A percentile compares a stretch with the other conserved stretches of the same genome.
Evolutionary conservation across 1,284 basidiomycete genomes (phyloP).

Genomic region (Austroboletus novae-zelandiae): DNA sequence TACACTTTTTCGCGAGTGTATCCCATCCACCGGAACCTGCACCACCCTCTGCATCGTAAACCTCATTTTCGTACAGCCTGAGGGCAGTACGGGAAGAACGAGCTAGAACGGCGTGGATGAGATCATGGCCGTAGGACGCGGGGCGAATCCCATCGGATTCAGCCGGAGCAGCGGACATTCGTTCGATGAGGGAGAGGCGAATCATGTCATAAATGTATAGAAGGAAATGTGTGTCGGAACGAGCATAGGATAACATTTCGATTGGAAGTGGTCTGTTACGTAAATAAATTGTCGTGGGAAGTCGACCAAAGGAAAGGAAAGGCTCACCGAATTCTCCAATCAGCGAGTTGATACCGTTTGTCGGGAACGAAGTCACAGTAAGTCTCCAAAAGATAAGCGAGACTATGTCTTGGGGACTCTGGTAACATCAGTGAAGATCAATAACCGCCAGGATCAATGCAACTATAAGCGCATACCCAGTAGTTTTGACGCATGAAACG

Average conservation of each 20-base stretch:
- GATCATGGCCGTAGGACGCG: conserved; percentile 21
- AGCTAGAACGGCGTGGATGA: conserved; percentile 57
- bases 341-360: conserved; percentile 94
- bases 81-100: conserved; percentile 75
- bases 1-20: conserved; percentile 74
- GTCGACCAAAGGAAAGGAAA: background rate
- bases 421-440: conserved; percentile 6
- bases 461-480: conserved; percentile 51
- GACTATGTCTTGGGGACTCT: conserved; percentile 82
- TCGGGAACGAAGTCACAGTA: conserved; percentile 93
- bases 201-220: conserved; percentile 92
- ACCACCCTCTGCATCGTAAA: conserved; percentile 68
- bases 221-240: conserved; percentile 94
- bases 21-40: conserved; percentile 74
- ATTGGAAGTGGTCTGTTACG: conserved; percentile 70
- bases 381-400: conserved; percentile 83
- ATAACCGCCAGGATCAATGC: background rate
- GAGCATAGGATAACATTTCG: conserved; percentile 91
- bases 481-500: conserved; percentile 89
- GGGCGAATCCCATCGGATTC: conserved; percentile 20
- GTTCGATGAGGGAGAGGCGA: conserved; percentile 81
- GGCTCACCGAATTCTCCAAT: conserved; percentile 88
- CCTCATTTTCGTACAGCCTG: conserved; percentile 62
- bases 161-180: conserved; percentile 41
- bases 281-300: background rate